A percentile compares a stretch with the other conserved stretches of the same genome.
Evolutionary conservation across 2,329 filamentous ascomycete species (phyloP).

Genomic region (Dactylonectria macrodidyma): DNA sequence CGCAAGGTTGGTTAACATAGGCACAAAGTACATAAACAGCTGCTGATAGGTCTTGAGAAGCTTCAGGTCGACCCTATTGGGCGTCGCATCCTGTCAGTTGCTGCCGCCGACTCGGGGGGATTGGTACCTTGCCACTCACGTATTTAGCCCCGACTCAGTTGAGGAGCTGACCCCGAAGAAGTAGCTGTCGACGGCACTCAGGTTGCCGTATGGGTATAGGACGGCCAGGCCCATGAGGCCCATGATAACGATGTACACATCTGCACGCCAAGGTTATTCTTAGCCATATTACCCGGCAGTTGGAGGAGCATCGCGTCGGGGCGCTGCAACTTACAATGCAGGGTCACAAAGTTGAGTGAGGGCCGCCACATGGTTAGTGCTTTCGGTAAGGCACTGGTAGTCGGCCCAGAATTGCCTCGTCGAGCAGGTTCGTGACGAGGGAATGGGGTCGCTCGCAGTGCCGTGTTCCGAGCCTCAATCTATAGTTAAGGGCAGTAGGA

Average conservation of each 20-base stretch:
- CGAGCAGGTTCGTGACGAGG: constrained; percentile 2
- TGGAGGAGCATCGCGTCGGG: constrained; percentile 5
- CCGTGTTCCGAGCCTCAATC: constrained; percentile 28
- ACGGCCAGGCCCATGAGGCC: constrained; percentile 40
- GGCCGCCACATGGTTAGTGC: constrained; percentile 43
- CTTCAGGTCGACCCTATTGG: constrained; percentile 64
- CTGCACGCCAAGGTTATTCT: constrained; percentile 31
- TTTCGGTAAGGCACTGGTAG: constrained; percentile 14
- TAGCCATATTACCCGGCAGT: constrained; percentile 19
- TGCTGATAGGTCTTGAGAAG: constrained; percentile 65
- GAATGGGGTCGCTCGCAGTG: constrained; percentile 20
- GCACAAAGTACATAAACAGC: constrained; percentile 64
- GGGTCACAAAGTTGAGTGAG: constrained; percentile 45
- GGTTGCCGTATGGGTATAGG: constrained; percentile 43
- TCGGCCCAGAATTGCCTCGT: background rate
- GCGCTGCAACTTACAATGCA: constrained; percentile 44
- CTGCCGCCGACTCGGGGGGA: background rate
- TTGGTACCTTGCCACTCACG: constrained; percentile 51
- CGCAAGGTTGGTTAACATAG: constrained; percentile 63
- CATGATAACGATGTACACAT: constrained; percentile 46
- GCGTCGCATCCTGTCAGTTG: constrained; percentile 23
- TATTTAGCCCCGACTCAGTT: constrained; percentile 66
- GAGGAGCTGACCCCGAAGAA: constrained; percentile 65
- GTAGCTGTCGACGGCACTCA: constrained; percentile 61
- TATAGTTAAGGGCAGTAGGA: constrained; percentile 8